Evolutionary conservation across 148 eudicot genomes (phyloP).

Genomic region (Simmondsia chinensis): DNA sequence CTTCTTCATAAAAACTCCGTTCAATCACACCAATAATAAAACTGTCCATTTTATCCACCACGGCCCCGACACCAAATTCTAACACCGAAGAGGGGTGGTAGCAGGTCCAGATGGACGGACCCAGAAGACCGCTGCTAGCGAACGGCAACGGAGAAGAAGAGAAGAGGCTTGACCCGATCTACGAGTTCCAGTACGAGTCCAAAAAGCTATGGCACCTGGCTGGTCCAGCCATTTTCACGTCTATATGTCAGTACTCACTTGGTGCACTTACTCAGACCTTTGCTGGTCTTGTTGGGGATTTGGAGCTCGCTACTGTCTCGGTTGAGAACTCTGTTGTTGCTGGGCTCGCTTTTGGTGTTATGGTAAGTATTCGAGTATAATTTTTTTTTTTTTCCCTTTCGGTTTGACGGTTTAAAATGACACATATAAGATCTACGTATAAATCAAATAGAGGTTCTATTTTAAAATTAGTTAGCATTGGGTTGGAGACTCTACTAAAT

Average conservation of each 20-base stretch:
- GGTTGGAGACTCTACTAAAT: no score
- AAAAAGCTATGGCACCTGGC: conserved; percentile 41
- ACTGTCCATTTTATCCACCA: no score
- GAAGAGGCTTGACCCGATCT: neutral
- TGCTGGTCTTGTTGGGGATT: conserved; percentile 36
- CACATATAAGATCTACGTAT: neutral
- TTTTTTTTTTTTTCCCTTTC: neutral
- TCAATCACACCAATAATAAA: no score
- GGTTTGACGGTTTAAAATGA: neutral
- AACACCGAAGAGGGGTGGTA: no score
- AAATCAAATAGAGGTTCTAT: neutral
- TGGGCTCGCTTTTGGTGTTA: conserved; percentile 48
- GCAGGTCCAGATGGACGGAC: no score
- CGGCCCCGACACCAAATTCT: no score
- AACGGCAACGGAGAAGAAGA: no score
- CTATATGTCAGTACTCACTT: conserved; percentile 46
- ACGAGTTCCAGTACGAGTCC: conserved; percentile 29
- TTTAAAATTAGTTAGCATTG: no score
- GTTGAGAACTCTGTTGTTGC: conserved; percentile 52
- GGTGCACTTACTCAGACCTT: conserved; percentile 49
- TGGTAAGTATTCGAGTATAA: conserved; percentile 33
- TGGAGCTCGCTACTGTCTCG: conserved; percentile 53
- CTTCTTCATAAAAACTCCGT: no score
- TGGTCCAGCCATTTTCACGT: conserved; percentile 44
- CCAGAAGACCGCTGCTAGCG: no score